Conservation (phyloP, 1,284 basidiomycete species). For the Leccinum insigne region DNA sequence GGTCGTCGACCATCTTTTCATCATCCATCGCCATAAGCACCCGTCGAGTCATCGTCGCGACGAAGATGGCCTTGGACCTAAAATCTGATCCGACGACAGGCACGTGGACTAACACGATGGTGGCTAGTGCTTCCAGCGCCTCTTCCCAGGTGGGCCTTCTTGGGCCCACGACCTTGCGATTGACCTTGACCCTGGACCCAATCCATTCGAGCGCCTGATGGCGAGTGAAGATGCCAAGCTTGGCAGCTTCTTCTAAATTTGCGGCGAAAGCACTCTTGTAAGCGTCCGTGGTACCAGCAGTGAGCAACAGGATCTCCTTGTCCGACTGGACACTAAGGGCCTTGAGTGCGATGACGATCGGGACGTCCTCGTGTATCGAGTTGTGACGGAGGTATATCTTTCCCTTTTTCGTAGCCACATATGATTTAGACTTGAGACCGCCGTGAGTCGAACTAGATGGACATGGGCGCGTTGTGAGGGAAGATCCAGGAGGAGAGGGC, state of each 20-base stretch:
- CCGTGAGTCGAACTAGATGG: slow-evolving; percentile 85
- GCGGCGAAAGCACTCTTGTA: slow-evolving; percentile 91
- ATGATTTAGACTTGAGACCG: slow-evolving; percentile 98
- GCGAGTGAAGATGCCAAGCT: slow-evolving; percentile 88
- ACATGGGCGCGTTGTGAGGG: slow-evolving; percentile 12
- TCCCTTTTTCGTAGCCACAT: slow-evolving; percentile 93
- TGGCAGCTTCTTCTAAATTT: slow-evolving; percentile 93
- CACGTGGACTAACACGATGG: slow-evolving; percentile 97
- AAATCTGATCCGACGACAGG: slow-evolving; percentile 93
- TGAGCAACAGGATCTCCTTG: slow-evolving; percentile 96
- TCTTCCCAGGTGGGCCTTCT: slow-evolving; percentile 92
- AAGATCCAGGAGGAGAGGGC: background rate
- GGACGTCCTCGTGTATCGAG: slow-evolving; percentile 96
- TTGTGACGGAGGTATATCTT: slow-evolving; percentile 98
- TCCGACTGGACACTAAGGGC: slow-evolving; percentile 97
- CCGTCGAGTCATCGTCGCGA: slow-evolving; percentile 96
- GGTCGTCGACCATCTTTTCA: slow-evolving; percentile 96
- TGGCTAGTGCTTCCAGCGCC: slow-evolving; percentile 94
- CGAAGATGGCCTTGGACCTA: slow-evolving; percentile 94
- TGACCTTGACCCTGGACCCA: slow-evolving; percentile 90
- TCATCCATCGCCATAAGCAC: slow-evolving; percentile 98
- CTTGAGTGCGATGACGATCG: slow-evolving; percentile 95
- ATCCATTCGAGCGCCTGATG: slow-evolving; percentile 97
- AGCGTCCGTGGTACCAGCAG: slow-evolving; percentile 90
- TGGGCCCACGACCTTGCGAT: slow-evolving; percentile 76